phyloP scores from a whole-genome alignment of 805 yeast species.

The Kuraishia piskuri region DNA sequence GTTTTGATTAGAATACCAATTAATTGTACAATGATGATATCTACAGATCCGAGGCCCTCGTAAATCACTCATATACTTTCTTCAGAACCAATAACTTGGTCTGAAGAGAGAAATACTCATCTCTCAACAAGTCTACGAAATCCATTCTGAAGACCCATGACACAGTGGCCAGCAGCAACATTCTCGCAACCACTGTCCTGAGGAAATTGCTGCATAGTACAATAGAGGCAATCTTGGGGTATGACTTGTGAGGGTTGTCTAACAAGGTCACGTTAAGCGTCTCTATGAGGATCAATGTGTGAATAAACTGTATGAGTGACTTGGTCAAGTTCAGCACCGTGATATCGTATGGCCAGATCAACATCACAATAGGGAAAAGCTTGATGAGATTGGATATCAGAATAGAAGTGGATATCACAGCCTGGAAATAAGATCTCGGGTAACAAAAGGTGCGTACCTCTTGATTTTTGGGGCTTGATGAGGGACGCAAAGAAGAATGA shows the following conservation, averaged over 20 bases:
- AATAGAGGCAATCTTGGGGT: slow-evolving; percentile 18
- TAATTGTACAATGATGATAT: no score
- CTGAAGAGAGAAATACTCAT: not conserved
- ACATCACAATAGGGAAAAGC: slow-evolving; percentile 83
- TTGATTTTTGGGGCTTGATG: not conserved
- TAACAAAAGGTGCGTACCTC: slow-evolving; percentile 18
- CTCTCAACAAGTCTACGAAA: not conserved
- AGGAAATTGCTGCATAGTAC: slow-evolving; percentile 16
- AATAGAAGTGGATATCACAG: slow-evolving; percentile 58
- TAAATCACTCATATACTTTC: not conserved
- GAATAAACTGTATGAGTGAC: slow-evolving; percentile 21
- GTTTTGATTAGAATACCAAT: not conserved
- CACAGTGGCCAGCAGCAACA: slow-evolving; percentile 9
- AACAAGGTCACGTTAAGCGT: slow-evolving; percentile 22
- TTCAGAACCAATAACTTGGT: not conserved
- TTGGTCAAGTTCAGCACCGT: slow-evolving; percentile 36
- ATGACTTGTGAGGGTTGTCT: slow-evolving; percentile 15
- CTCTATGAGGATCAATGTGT: slow-evolving; percentile 21
- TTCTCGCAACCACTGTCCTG: slow-evolving; percentile 12
- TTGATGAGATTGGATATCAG: slow-evolving; percentile 73
- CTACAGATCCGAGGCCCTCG: no score
- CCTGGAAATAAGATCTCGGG: slow-evolving; percentile 19
- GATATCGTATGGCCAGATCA: slow-evolving; percentile 96
- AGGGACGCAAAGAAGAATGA: slow-evolving; percentile 2
- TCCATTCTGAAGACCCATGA: not conserved